phyloP scores from a whole-genome alignment of 768 basidiomycete genomes.

The Chalciporus chontae region DNA sequence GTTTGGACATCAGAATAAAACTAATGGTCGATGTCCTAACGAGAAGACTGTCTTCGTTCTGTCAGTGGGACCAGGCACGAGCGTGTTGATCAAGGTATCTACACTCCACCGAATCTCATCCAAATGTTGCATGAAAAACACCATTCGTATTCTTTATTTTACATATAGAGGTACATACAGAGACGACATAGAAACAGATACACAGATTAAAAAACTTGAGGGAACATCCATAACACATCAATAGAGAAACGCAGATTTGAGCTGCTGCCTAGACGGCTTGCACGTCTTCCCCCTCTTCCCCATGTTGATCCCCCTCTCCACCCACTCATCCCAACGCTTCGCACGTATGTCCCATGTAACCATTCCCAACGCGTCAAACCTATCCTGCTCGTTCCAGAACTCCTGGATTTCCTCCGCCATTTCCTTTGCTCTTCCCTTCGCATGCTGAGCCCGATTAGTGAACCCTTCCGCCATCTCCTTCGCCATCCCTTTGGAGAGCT shows the following conservation, averaged over 20 bases:
- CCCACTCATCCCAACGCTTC: slow-evolving; percentile 21
- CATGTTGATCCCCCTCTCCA: slow-evolving; percentile 3
- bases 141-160: slow-evolving; percentile 12
- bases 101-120: too few relatives aligned
- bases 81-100: too few relatives aligned
- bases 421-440: slow-evolving; percentile 43
- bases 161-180: slow-evolving; percentile 24
- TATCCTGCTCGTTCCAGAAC: slow-evolving; percentile 21
- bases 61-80: too few relatives aligned
- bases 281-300: slow-evolving; percentile 7
- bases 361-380: slow-evolving; percentile 11
- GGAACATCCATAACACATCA: slow-evolving; percentile 2
- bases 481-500: slow-evolving; percentile 42
- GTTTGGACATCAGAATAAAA: not conserved
- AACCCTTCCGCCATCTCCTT: slow-evolving; percentile 36
- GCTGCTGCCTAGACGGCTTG: slow-evolving; percentile 14
- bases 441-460: slow-evolving; percentile 38
- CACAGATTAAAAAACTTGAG: not conserved
- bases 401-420: slow-evolving; percentile 36
- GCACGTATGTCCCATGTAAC: slow-evolving; percentile 16
- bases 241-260: slow-evolving; percentile 11
- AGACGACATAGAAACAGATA: slow-evolving; percentile 1
- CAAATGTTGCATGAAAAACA: not conserved
- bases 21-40: too few relatives aligned
- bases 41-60: too few relatives aligned